Base-by-base conservation (phyloP, 495 filamentous ascomycete species). In the Haplographium delicatum region DNA sequence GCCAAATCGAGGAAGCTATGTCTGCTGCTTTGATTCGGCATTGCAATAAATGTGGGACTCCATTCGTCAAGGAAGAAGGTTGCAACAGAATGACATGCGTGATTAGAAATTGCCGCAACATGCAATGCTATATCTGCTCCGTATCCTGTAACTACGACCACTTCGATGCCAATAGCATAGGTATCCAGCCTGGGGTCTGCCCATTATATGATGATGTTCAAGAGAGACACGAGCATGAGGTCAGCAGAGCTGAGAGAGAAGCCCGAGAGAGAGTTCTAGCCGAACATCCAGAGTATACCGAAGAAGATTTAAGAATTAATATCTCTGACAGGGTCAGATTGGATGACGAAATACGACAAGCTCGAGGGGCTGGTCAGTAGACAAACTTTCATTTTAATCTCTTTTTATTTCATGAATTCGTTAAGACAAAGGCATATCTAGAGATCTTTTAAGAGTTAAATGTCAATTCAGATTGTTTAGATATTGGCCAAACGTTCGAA, bases 61-160 rank as follows among this genome's bases (percentile, higher is more conserved):
- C 77, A 0, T 89, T 84, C 57, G 69, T 94, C 61, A 95, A 94
- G 61, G 76, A 83, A 47, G 64, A 70, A 26, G 89, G 89, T 8
- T 95, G 89, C 69, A 95, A 95, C 65, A 94, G 90, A 68, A 84
- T 95, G 70, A 72, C 59, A 0, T 95, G 89, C 57, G 67, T 70
- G 1, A 70, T 71, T 13, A 53, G 42, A 23, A 53, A 56, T 0
- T 91, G 87, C 54, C 16, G 47, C 3, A 81, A 80, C 27, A 37
- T 75, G 1, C 84, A 88, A 63, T 88, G 85, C 61, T 89, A 91
- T 56, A 70, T 89, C 31, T 93, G 88, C 67, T 75, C 73, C n/a
- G 70, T 82, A 56, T 75, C 72, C 15, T 74, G 68, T 47, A 65
- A 73, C 46, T 76, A 81, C 46, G 46, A 55, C 18, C 75, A 82